phyloP scores from a whole-genome alignment of 139 green algal species.

The Chlorella sp. region DNA sequence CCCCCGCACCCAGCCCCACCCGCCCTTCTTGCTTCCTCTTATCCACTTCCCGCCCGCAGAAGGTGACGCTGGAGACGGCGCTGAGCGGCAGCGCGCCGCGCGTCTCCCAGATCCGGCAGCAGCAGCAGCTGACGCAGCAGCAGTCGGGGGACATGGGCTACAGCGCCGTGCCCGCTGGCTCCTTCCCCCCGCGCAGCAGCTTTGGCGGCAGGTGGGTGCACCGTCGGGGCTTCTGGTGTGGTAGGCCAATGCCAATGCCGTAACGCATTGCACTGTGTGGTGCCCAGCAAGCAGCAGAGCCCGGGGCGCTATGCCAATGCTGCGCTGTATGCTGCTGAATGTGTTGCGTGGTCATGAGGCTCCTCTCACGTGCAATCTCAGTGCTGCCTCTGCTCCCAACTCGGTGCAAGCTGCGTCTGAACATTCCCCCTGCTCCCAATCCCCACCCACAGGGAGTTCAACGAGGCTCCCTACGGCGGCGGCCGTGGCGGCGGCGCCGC shows the following conservation, averaged over 20 bases:
- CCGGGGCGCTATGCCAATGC: too few species aligned
- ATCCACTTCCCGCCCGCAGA: neutral
- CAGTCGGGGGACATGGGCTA: neutral
- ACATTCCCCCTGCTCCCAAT: too few species aligned
- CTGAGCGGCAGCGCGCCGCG: constrained; percentile 56
- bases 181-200: neutral
- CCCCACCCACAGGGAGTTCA: constrained; percentile 28
- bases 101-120: constrained; percentile 59
- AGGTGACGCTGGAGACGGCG: constrained; percentile 47
- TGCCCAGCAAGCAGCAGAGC: too few species aligned
- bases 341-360: too few species aligned
- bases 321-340: too few species aligned
- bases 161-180: neutral
- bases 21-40: neutral
- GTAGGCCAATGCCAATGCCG: too few species aligned
- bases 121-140: constrained; percentile 45
- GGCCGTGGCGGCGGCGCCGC: neutral
- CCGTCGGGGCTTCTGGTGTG: too few species aligned
- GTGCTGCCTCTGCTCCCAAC: too few species aligned
- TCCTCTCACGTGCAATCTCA: too few species aligned
- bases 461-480: neutral
- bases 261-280: too few species aligned
- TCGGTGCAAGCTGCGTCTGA: too few species aligned
- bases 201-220: constrained; percentile 28
- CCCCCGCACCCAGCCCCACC: neutral